Evolutionary conservation across 192 early-diverging fungal genomes (phyloP), one percentile per base, ranked within the genome.

Genomic region (Pilaira anomala): DNA sequence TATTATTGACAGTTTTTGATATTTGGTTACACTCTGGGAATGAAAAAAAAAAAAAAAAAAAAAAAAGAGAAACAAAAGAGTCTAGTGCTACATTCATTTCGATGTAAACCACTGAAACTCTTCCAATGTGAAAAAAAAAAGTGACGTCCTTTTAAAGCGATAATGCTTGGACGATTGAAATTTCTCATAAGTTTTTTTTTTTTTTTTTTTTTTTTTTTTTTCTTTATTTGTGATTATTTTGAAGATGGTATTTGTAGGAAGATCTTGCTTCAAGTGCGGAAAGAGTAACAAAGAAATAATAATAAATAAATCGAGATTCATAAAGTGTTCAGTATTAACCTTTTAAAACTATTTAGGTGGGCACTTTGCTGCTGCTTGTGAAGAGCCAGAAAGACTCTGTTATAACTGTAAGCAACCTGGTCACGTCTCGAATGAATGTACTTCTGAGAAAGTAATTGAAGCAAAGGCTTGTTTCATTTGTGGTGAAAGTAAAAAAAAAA

Each of bases 331-430:
- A n/a, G n/a, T n/a, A 49, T n/a, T 7, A 13, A 5, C 13, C n/a
- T 3, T 13, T 41, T 49, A 40, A 25, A 22, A 2, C 4, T n/a
- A 39, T 19, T 29, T 55, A 84, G 82, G 74, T 50, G 80, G 82
- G 22, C 82, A 84, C 46, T 76, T 73, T 60, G 82, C 80, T 24
- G 77, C 68, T 29, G 69, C 65, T 22, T 83, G 82, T 48, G 74
- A 77, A 13, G 77, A 77, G 48, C 53, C 73, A 16, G 79, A 83
- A 51, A 71, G 74, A 30, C 71, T 83, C n/a, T 83, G 82, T 53
- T 83, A 83, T 58, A 83, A 81, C 60, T 83, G 82, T 55, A 81
- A 81, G 60, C 67, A 76, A 29, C 46, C 82, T 25, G 82, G 82
- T 7, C 82, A 83, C 12, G 74, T 81, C 46, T 75, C 79, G 13